Percentiles rank a stretch among this genome's conserved stretches.
Conservation (phyloP, 2,329 filamentous ascomycete species). For the Colletotrichum melonis region DNA sequence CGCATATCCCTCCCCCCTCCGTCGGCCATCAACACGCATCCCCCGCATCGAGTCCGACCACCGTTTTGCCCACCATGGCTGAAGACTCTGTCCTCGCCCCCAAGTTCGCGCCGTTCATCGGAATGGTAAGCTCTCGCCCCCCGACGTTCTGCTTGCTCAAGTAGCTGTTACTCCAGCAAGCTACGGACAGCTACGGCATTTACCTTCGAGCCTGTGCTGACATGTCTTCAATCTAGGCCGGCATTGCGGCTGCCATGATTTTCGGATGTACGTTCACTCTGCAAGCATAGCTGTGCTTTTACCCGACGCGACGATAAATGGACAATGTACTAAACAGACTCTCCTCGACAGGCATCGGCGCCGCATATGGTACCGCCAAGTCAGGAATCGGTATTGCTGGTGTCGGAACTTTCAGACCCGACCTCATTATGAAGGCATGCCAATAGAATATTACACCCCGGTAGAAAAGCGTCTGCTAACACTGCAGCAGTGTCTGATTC, state of each 20-base stretch:
- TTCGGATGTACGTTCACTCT: slow-evolving; percentile 74
- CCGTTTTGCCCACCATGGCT: slow-evolving; percentile 54
- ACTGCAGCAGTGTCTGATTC: slow-evolving; percentile 76
- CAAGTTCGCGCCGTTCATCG: slow-evolving; percentile 88
- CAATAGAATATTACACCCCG: neutral
- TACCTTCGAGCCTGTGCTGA: slow-evolving; percentile 38
- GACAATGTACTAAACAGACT: slow-evolving; percentile 22
- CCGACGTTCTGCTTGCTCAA: slow-evolving; percentile 3
- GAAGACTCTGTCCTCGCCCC: slow-evolving; percentile 72
- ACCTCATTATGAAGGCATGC: slow-evolving; percentile 89
- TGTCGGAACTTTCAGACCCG: slow-evolving; percentile 85
- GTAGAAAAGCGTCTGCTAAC: neutral
- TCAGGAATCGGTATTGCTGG: slow-evolving; percentile 89
- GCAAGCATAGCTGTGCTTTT: slow-evolving; percentile 43
- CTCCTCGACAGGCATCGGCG: slow-evolving; percentile 66
- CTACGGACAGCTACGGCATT: slow-evolving; percentile 14
- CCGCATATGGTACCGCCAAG: slow-evolving; percentile 89
- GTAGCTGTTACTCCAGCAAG: neutral
- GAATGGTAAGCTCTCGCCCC: slow-evolving; percentile 74
- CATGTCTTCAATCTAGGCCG: slow-evolving; percentile 63
- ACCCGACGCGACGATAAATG: slow-evolving; percentile 28
- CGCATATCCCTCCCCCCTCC: slow-evolving; percentile 31
- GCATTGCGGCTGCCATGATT: slow-evolving; percentile 85
- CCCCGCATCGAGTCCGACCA: slow-evolving; percentile 23
- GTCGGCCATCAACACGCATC: slow-evolving; percentile 38